Evolutionary conservation across 257 asterid species (phyloP), one percentile per base, ranked within the genome.

Genomic region (Capsicum pubescens): DNA sequence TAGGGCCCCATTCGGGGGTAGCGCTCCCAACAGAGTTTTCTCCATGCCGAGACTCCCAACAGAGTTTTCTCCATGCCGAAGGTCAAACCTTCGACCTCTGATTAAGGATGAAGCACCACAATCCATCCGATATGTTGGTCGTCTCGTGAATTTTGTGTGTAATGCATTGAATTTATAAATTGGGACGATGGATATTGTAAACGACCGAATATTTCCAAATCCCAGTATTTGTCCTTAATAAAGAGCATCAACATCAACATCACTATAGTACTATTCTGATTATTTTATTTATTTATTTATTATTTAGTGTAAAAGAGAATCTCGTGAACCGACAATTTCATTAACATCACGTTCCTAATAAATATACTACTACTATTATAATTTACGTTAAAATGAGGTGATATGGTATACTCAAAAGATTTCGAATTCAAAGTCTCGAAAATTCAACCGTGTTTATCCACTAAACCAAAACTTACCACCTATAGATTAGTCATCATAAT

Each of bases 151-250:
- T 74, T 74, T 74, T 74, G 81, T 74, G 61, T 39, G 21, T 52
- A 61, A 21, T 74, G 46, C 81, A 76, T 52, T 48, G 21, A 48
- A 72, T 72, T 72, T 72, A 11, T 72, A 42, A 69, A 36, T 14
- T 70, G 55, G 76, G 61, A 19, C 15, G 17, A 19, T 76, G 63
- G 46, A 76, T 76, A 42, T 76, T 21, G 46, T 52, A 52, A 14
- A 72, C 59, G 61, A 76, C 61, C 81, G 61, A 76, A 76, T 76
- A 76, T 76, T 76, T 50, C 81, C 63, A 76, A 76, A 76, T 76
- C 81, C 81, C 81, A 76, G 46, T 52, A 76, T 76, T 52, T 76
- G 63, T 76, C 81, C 81, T 21, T 76, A 54, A 21, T 76, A 12
- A 70, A n/a, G 6, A 52, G n/a, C 46, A 74, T 2, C 46, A 21